phyloP scores from a whole-genome alignment of 768 basidiomycete species.

The Psilocybe sp. region DNA sequence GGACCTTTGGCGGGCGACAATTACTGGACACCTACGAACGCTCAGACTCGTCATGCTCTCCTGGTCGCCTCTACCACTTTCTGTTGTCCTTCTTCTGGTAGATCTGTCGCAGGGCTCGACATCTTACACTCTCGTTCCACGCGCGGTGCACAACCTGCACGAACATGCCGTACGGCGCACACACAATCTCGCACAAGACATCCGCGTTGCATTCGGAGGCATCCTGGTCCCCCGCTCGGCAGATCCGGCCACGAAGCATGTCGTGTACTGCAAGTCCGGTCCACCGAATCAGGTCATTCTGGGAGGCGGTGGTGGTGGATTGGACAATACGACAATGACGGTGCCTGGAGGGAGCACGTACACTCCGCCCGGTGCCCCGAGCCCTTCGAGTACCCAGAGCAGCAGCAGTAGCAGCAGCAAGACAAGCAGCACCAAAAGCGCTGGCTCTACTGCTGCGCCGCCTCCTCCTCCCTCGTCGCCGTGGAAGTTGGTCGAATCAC shows the following conservation, averaged over 20 bases:
- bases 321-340: constrained; percentile 9
- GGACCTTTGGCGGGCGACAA: not conserved
- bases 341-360: no score
- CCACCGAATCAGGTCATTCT: constrained; percentile 24
- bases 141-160: constrained; percentile 48
- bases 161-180: constrained; percentile 56
- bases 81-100: constrained; percentile 32
- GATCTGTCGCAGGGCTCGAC: constrained; percentile 16
- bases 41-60: constrained; percentile 16
- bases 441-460: constrained; percentile 16
- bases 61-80: constrained; percentile 24
- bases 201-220: constrained; percentile 61
- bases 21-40: no score
- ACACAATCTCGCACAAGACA: constrained; percentile 61
- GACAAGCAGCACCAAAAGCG: constrained; percentile 7
- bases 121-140: constrained; percentile 32
- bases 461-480: constrained; percentile 37
- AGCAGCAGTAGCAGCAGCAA: constrained; percentile 6
- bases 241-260: constrained; percentile 19
- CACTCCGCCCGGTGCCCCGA: no score
- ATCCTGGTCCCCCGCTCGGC: constrained; percentile 44
- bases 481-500: constrained; percentile 58
- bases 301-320: constrained; percentile 13
- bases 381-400: no score
- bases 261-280: constrained; percentile 44